Evolutionary conservation across 495 filamentous ascomycete species (phyloP).

Genomic region (Annulohypoxylon stygium): DNA sequence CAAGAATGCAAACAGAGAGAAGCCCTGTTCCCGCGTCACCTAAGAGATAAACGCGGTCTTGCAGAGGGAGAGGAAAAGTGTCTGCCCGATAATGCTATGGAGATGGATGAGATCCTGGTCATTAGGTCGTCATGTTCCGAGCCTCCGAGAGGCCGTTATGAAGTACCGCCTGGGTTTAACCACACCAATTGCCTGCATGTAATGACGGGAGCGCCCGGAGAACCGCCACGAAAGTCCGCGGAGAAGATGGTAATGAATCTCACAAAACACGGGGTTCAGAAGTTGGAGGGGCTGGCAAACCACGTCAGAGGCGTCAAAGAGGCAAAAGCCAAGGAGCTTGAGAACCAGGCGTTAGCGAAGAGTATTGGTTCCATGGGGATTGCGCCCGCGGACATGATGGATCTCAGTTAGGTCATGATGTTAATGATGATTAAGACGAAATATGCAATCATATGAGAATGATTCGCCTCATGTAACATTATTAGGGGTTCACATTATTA

Average conservation of each 20-base stretch:
- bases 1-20: constrained; percentile 32
- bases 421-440: constrained; percentile 7
- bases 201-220: neutral
- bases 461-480: neutral
- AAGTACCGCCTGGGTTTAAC: constrained; percentile 28
- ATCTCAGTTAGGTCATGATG: constrained; percentile 9
- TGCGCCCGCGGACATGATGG: constrained; percentile 35
- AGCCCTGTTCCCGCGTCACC: constrained; percentile 20
- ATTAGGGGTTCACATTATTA: constrained; percentile 14
- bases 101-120: constrained; percentile 37
- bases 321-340: constrained; percentile 26
- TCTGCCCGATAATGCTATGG: constrained; percentile 22
- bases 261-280: constrained; percentile 35
- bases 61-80: constrained; percentile 21
- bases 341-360: constrained; percentile 11
- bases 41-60: constrained; percentile 16
- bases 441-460: neutral
- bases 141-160: constrained; percentile 23
- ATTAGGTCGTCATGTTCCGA: constrained; percentile 21
- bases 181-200: constrained; percentile 29
- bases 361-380: constrained; percentile 6
- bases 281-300: constrained; percentile 33
- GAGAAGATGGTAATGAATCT: constrained; percentile 42
- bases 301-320: constrained; percentile 30
- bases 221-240: constrained; percentile 38